A percentile compares a stretch with the other conserved stretches of the same genome.
These are phyloP conservation scores for Primulina huaijiensis DNA, from an alignment of 257 asterid species.

Conservation along the genomic window DNA sequence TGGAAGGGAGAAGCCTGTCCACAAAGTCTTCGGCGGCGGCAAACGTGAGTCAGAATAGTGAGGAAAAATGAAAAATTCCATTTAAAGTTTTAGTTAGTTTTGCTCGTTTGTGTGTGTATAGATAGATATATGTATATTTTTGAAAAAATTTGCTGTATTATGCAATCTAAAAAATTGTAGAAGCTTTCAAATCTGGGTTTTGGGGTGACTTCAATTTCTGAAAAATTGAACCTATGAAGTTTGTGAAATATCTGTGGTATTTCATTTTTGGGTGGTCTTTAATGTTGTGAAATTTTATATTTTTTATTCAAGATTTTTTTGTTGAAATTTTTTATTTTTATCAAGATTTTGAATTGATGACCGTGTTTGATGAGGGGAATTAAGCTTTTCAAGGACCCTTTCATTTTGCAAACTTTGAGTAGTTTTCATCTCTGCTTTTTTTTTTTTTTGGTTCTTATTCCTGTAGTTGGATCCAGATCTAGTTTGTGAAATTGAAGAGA, in stretches of 20 bases:
- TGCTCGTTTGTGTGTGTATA: neutral
- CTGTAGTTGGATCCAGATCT: neutral
- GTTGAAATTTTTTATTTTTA: too few species aligned
- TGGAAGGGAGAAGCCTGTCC: conserved; percentile 52
- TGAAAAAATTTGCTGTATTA: too few species aligned
- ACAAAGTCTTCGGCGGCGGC: conserved; percentile 57
- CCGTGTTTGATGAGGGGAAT: neutral
- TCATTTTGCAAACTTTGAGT: neutral
- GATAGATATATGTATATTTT: too few species aligned
- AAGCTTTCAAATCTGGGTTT: neutral
- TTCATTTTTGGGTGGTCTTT: neutral
- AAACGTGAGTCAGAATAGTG: conserved; percentile 33
- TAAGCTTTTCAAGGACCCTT: neutral
- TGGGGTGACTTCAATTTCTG: neutral
- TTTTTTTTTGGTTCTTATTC: neutral
- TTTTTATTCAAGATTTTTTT: too few species aligned
- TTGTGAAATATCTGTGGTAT: neutral
- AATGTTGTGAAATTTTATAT: neutral
- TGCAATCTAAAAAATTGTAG: neutral
- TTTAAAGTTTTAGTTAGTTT: neutral
- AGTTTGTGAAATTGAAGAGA: neutral
- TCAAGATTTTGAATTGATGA: neutral
- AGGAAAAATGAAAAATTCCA: neutral
- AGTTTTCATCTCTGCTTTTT: neutral
- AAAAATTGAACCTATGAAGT: neutral